Conservation (phyloP, 129 eudicot species). For the Cynara cardunculus region DNA sequence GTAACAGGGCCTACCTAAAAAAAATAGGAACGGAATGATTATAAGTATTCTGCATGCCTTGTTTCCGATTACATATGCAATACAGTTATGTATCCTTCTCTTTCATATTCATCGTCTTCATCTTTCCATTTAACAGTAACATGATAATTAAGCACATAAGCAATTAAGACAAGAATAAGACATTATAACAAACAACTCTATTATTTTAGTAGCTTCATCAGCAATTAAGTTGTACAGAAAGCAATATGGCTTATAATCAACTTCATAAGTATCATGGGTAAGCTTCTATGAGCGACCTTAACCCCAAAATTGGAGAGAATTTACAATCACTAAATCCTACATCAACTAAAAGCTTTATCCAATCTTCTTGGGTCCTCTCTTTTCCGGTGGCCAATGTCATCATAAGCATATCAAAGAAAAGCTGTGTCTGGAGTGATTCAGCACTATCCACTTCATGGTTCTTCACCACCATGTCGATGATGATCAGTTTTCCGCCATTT, state of each 20-base stretch:
- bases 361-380: constrained; percentile 36
- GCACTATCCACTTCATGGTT: background rate
- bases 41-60: too few relatives aligned
- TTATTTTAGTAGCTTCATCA: background rate
- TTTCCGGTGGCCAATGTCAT: constrained; percentile 18
- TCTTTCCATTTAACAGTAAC: too few relatives aligned
- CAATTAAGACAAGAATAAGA: too few relatives aligned
- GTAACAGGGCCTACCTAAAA: too few relatives aligned
- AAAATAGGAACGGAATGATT: too few relatives aligned
- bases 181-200: too few relatives aligned
- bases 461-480: constrained; percentile 26
- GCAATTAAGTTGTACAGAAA: background rate
- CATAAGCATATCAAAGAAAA: constrained; percentile 34
- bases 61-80: too few relatives aligned
- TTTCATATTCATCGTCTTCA: background rate
- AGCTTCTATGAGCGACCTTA: constrained; percentile 40
- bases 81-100: background rate
- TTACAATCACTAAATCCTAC: constrained; percentile 31
- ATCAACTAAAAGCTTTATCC: constrained; percentile 27
- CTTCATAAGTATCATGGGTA: constrained; percentile 23
- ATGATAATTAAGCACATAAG: too few relatives aligned
- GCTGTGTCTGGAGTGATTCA: constrained; percentile 23
- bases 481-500: constrained; percentile 23
- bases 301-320: constrained; percentile 23
- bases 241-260: background rate